A percentile compares a stretch with the other conserved stretches of the same genome.
Evolutionary conservation across 768 basidiomycete species (phyloP).

Genomic region (Lactifluus rugatus): DNA sequence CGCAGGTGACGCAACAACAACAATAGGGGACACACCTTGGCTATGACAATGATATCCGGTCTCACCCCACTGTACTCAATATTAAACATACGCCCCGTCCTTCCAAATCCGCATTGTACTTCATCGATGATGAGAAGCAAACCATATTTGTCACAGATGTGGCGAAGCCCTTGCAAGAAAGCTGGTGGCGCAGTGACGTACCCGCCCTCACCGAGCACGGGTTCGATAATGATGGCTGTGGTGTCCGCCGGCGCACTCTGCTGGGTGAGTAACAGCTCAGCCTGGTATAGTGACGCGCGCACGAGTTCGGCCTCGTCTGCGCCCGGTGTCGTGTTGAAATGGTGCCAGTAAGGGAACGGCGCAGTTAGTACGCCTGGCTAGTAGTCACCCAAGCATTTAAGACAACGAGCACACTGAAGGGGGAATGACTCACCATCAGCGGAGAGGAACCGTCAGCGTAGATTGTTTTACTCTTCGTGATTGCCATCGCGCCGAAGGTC

Average conservation of each 20-base stretch:
- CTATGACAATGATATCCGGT: slow-evolving; percentile 84
- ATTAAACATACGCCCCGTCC: slow-evolving; percentile 78
- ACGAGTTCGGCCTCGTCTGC: slow-evolving; percentile 52
- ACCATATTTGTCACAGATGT: slow-evolving; percentile 77
- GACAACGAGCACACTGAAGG: not conserved
- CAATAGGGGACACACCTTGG: slow-evolving; percentile 49
- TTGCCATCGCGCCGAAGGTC: slow-evolving; percentile 85
- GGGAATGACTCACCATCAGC: slow-evolving; percentile 54
- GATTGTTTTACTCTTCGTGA: slow-evolving; percentile 90
- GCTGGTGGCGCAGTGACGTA: slow-evolving; percentile 81
- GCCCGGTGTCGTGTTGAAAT: slow-evolving; percentile 46
- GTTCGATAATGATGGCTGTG: slow-evolving; percentile 89
- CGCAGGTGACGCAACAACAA: not conserved
- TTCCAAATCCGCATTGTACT: slow-evolving; percentile 83
- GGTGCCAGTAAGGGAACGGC: slow-evolving; percentile 93
- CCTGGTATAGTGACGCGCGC: slow-evolving; percentile 60
- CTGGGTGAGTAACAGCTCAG: slow-evolving; percentile 70
- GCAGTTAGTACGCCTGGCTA: slow-evolving; percentile 77
- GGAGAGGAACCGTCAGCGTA: slow-evolving; percentile 75
- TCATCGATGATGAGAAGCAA: slow-evolving; percentile 82
- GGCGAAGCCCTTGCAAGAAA: slow-evolving; percentile 71
- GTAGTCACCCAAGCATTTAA: not conserved
- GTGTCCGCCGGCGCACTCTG: slow-evolving; percentile 79
- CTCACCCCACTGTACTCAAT: slow-evolving; percentile 74
- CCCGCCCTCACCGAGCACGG: slow-evolving; percentile 91